A percentile compares a stretch with the other conserved stretches of the same genome.
Evolutionary conservation across 192 early-diverging fungal species (phyloP).

Genomic region (Lobulomyces angularis): DNA sequence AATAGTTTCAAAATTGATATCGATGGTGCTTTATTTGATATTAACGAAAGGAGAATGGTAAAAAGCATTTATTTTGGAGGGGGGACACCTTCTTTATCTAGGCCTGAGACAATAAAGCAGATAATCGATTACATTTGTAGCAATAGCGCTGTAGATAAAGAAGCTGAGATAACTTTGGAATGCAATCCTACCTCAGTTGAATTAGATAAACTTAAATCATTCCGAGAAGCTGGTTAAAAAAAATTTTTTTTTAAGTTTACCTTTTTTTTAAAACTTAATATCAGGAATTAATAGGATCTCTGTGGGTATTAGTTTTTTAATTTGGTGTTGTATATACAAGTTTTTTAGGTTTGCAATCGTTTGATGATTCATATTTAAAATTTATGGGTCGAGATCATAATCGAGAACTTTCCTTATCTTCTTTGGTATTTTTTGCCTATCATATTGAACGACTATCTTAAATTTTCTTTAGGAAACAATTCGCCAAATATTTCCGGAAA

Average conservation of each 20-base stretch:
- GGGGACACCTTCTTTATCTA: conserved; percentile 14
- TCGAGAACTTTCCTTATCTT: too few species aligned
- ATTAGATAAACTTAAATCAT: too few species aligned
- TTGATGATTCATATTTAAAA: conserved; percentile 15
- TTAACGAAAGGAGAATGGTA: background rate
- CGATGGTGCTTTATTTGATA: conserved; percentile 3
- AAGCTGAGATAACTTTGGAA: conserved; percentile 21
- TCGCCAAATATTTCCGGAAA: too few species aligned
- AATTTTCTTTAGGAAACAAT: too few species aligned
- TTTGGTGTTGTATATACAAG: too few species aligned
- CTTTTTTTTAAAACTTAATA: too few species aligned
- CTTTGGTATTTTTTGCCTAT: too few species aligned
- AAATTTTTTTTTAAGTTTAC: too few species aligned
- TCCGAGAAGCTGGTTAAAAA: too few species aligned
- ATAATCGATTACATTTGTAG: conserved; percentile 6
- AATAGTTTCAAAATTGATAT: conserved; percentile 7
- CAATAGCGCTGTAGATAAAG: background rate
- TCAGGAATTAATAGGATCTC: conserved; percentile 27
- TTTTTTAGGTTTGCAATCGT: conserved; percentile 24
- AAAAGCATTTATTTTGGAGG: conserved; percentile 26
- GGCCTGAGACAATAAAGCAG: conserved; percentile 10
- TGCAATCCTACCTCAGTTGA: conserved; percentile 22
- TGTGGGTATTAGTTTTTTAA: too few species aligned
- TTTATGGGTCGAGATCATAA: conserved; percentile 23
- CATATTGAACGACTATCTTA: too few species aligned